Conservation (phyloP, 192 early-diverging fungal genomes). For the Coemansia sp. region DNA sequence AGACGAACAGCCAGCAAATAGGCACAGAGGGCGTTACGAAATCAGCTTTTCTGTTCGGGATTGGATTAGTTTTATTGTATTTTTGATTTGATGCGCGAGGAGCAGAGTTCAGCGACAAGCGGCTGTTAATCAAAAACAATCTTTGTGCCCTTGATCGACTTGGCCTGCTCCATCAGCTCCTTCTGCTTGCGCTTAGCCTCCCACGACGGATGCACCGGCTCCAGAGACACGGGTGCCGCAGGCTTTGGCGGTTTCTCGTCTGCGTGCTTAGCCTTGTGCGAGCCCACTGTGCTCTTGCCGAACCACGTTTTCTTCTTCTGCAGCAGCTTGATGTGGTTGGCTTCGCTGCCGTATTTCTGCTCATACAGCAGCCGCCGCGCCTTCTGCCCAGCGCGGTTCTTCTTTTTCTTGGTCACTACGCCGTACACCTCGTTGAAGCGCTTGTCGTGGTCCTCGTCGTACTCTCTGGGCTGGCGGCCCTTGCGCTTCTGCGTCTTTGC, state of each 20-base stretch:
- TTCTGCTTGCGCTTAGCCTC: constrained; percentile 46
- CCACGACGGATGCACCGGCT: constrained; percentile 42
- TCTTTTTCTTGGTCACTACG: constrained; percentile 15
- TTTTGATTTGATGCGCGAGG: too few relatives aligned
- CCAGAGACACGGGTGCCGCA: not conserved
- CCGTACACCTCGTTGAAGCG: constrained; percentile 56
- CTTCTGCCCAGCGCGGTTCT: constrained; percentile 59
- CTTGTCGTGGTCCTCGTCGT: constrained; percentile 35
- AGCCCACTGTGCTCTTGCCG: too few relatives aligned
- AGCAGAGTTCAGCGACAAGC: too few relatives aligned
- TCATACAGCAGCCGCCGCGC: constrained; percentile 50
- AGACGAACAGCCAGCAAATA: too few relatives aligned
- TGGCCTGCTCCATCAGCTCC: constrained; percentile 42
- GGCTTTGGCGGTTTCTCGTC: constrained; percentile 1
- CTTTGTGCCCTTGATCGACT: constrained; percentile 50
- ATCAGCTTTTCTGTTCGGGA: too few relatives aligned
- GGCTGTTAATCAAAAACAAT: constrained; percentile 41
- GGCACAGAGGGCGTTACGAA: too few relatives aligned
- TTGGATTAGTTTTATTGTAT: too few relatives aligned
- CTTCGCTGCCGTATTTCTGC: constrained; percentile 53
- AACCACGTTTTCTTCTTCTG: constrained; percentile 52
- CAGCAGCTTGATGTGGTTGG: constrained; percentile 55
- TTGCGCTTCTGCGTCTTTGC: constrained; percentile 23
- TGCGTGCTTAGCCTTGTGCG: constrained; percentile 43
- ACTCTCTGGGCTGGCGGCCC: constrained; percentile 9